Percentiles rank a stretch among this genome's conserved stretches.
These are phyloP conservation scores for Apiospora malaysiana DNA, from an alignment of 2,329 filamentous ascomycete species.

Conservation along the genomic window DNA sequence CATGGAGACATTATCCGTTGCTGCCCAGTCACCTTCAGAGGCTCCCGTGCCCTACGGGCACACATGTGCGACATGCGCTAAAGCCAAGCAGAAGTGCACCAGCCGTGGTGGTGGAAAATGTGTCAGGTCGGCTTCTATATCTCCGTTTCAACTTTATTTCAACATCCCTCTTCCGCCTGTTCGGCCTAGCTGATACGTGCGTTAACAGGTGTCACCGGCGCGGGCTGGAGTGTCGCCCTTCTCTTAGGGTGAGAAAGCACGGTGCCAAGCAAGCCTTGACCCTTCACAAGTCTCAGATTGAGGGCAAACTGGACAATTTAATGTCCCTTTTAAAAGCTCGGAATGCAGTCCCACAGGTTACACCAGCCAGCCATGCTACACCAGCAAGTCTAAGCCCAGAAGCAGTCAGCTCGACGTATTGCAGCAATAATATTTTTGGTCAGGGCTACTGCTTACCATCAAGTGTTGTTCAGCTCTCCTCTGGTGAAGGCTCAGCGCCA, in stretches of 20 bases:
- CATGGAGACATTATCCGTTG: background rate
- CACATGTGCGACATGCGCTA: background rate
- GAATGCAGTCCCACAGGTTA: background rate
- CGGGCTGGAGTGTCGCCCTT: background rate
- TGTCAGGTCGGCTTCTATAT: background rate
- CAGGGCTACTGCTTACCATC: background rate
- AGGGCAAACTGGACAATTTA: background rate
- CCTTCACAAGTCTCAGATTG: background rate
- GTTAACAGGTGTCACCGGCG: background rate
- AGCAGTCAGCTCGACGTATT: background rate
- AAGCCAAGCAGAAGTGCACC: background rate
- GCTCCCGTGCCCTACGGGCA: background rate
- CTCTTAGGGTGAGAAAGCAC: background rate
- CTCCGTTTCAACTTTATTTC: no score
- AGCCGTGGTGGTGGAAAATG: constrained; percentile 10
- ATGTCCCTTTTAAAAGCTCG: background rate
- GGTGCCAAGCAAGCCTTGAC: background rate
- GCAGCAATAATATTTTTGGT: background rate
- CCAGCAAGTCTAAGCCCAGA: background rate
- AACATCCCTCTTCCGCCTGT: no score
- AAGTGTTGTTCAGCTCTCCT: background rate
- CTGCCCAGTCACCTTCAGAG: background rate
- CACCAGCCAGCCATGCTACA: background rate
- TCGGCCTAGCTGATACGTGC: background rate
- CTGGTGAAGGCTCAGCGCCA: background rate